Evolutionary conservation across 495 filamentous ascomycete species (phyloP).

Genomic region (Parachaetomium inaequale): DNA sequence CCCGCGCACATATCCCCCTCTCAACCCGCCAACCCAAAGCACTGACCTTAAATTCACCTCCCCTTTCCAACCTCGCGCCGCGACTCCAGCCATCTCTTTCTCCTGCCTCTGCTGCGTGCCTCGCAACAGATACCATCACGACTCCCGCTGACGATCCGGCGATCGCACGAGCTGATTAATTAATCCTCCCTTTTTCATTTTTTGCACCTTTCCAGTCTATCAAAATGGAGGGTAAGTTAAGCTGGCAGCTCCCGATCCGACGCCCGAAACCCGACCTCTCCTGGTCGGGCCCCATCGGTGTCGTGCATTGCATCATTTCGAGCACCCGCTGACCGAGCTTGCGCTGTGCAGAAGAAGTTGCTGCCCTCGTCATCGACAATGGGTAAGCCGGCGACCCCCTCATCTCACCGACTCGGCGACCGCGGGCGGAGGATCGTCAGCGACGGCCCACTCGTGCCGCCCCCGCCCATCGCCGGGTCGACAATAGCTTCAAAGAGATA

Average conservation of each 20-base stretch:
- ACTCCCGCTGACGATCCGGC: slow-evolving; percentile 41
- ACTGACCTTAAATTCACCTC: slow-evolving; percentile 53
- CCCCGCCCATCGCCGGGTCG: slow-evolving; percentile 3
- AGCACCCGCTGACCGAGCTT: slow-evolving; percentile 51
- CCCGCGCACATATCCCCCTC: slow-evolving; percentile 29
- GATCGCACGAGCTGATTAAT: slow-evolving; percentile 44
- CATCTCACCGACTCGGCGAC: slow-evolving; percentile 32
- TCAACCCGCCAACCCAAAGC: slow-evolving; percentile 35
- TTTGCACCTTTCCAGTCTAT: slow-evolving; percentile 44
- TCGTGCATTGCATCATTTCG: slow-evolving; percentile 6
- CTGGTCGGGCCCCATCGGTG: neutral
- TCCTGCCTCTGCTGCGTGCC: slow-evolving; percentile 39
- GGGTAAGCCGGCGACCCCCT: slow-evolving; percentile 64
- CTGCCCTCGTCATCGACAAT: slow-evolving; percentile 99
- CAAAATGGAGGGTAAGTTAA: slow-evolving; percentile 54
- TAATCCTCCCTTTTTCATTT: slow-evolving; percentile 33
- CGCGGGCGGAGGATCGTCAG: slow-evolving; percentile 24
- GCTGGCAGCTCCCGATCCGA: neutral
- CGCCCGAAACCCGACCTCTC: slow-evolving; percentile 9
- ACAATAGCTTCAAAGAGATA: slow-evolving; percentile 13
- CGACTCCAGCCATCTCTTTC: slow-evolving; percentile 34
- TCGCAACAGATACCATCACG: slow-evolving; percentile 34
- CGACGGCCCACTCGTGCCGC: slow-evolving; percentile 5
- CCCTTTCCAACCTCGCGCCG: slow-evolving; percentile 44
- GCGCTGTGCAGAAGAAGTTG: slow-evolving; percentile 85